A percentile compares a stretch with the other conserved stretches of the same genome.
Evolutionary conservation across 805 yeast species (phyloP).

Genomic region (Lipomyces yamadae): DNA sequence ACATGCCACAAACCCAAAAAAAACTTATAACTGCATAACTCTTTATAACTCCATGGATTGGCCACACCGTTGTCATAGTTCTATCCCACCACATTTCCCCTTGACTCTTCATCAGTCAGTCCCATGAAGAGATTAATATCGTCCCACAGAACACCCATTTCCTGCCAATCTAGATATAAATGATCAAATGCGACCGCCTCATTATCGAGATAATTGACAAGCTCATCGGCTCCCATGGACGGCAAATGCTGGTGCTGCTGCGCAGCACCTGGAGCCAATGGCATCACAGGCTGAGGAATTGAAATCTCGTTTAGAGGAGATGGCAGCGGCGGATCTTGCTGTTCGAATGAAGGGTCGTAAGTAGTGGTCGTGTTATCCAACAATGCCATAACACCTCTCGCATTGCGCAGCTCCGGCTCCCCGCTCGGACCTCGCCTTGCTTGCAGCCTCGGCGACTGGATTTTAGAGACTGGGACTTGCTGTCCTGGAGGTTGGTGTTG

Average conservation of each 20-base stretch:
- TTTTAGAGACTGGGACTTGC: constrained; percentile 21
- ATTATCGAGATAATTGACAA: constrained; percentile 32
- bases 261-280: not conserved
- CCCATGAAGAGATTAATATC: constrained; percentile 28
- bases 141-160: constrained; percentile 36
- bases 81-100: not conserved
- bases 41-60: not conserved
- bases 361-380: constrained; percentile 24
- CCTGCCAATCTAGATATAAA: constrained; percentile 35
- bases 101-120: constrained; percentile 4
- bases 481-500: constrained; percentile 22
- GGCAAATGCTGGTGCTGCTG: constrained; percentile 6
- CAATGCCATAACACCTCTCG: constrained; percentile 32
- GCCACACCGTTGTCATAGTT: not conserved
- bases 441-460: constrained; percentile 27
- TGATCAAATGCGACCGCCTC: constrained; percentile 37
- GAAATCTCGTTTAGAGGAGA: constrained; percentile 13
- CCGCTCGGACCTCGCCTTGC: constrained; percentile 19
- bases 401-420: constrained; percentile 27
- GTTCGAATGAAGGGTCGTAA: constrained; percentile 32
- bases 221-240: constrained; percentile 36
- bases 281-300: not conserved
- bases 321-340: constrained; percentile 26
- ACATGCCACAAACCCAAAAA: not conserved
- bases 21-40: not conserved